Evolutionary conservation across 805 yeast genomes (phyloP).

Genomic region (Teunomyces kruisii): DNA sequence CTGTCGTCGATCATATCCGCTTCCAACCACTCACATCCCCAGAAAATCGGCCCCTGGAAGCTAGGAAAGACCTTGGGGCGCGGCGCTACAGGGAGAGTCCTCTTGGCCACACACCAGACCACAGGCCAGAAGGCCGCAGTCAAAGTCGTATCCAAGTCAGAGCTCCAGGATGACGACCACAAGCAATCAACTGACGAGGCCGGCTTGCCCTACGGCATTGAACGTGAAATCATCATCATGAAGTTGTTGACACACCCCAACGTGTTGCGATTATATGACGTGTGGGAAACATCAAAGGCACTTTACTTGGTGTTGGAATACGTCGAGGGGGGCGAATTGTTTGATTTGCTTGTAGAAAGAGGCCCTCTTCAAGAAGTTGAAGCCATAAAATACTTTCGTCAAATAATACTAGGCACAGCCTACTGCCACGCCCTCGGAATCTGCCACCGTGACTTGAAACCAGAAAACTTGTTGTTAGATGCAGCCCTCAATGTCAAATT

Average conservation of each 20-base stretch:
- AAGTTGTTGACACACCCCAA: conserved; percentile 91
- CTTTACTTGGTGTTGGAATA: conserved; percentile 76
- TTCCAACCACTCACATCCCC: conserved; percentile 46
- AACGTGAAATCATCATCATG: conserved; percentile 96
- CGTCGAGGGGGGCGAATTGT: conserved; percentile 86
- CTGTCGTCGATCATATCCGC: conserved; percentile 54
- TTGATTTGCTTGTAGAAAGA: conserved; percentile 67
- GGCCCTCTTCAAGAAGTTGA: conserved; percentile 73
- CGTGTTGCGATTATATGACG: conserved; percentile 90
- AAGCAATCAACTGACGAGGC: conserved; percentile 43
- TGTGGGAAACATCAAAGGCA: conserved; percentile 95
- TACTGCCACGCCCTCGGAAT: conserved; percentile 81
- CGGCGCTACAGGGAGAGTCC: conserved; percentile 81
- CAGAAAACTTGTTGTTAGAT: conserved; percentile 74
- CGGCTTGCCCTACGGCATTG: conserved; percentile 91
- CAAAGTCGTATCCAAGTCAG: conserved; percentile 73
- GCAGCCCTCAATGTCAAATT: conserved; percentile 66
- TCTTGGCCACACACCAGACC: conserved; percentile 65
- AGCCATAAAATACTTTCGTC: conserved; percentile 75
- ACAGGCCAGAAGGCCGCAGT: conserved; percentile 82
- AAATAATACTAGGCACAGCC: conserved; percentile 74
- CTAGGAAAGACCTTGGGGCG: conserved; percentile 76
- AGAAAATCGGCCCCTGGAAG: conserved; percentile 77
- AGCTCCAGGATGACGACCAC: conserved; percentile 35
- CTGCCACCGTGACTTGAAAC: conserved; percentile 79